phyloP scores from a whole-genome alignment of 192 early-diverging fungal species.

The Entomortierella beljakovae region DNA sequence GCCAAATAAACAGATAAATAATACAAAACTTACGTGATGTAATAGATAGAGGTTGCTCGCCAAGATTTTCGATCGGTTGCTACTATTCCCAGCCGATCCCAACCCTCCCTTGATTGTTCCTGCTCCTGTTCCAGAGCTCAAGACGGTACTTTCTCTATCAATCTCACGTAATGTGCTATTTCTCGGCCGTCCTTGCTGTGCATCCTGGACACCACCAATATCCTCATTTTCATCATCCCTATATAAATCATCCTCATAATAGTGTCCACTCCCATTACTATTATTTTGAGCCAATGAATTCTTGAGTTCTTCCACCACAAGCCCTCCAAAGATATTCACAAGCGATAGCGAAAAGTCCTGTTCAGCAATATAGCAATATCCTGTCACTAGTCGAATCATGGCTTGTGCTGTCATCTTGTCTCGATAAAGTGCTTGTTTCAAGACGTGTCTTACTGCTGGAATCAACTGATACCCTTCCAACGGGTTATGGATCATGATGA shows the following conservation, averaged over 20 bases:
- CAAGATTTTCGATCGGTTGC: slow-evolving; percentile 33
- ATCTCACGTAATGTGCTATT: background rate
- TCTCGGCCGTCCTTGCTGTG: background rate
- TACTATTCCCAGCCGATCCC: background rate
- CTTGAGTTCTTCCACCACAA: slow-evolving; percentile 59
- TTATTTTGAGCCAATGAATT: slow-evolving; percentile 33
- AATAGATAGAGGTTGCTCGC: slow-evolving; percentile 41
- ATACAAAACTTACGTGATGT: slow-evolving; percentile 45
- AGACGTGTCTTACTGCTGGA: slow-evolving; percentile 52
- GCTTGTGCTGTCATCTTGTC: slow-evolving; percentile 55
- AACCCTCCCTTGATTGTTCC: slow-evolving; percentile 6
- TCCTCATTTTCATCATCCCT: slow-evolving; percentile 4
- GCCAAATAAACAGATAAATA: background rate
- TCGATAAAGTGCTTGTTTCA: slow-evolving; percentile 58
- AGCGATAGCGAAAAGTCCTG: slow-evolving; percentile 41
- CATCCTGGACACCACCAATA: background rate
- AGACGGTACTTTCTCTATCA: background rate
- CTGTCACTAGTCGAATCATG: slow-evolving; percentile 58
- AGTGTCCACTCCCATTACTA: background rate
- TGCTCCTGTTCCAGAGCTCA: slow-evolving; percentile 1
- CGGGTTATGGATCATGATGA: slow-evolving; percentile 61
- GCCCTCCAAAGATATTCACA: slow-evolving; percentile 59
- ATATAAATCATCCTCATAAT: slow-evolving; percentile 14
- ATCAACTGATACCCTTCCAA: slow-evolving; percentile 55
- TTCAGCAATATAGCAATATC: slow-evolving; percentile 55